phyloP scores from a whole-genome alignment of 495 filamentous ascomycete species.

The Penicillium fimorum region DNA sequence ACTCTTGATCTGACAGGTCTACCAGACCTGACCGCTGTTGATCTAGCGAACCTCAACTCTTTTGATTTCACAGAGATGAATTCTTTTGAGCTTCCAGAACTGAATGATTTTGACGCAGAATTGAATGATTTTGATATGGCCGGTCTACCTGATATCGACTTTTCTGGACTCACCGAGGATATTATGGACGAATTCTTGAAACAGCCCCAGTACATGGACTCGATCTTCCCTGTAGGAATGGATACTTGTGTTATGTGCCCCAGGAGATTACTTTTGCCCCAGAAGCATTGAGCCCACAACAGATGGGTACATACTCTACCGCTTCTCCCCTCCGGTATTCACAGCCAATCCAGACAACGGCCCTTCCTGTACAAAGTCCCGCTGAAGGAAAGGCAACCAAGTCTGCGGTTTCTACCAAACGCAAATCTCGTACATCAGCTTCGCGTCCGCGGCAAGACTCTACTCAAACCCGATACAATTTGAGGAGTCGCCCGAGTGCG shows the following conservation, averaged over 20 bases:
- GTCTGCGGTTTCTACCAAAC: background rate
- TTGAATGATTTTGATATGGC: too few species aligned
- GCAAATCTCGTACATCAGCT: background rate
- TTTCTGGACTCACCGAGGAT: background rate
- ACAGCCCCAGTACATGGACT: background rate
- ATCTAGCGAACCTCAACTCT: too few species aligned
- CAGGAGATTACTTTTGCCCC: background rate
- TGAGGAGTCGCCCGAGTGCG: background rate
- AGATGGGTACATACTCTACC: background rate
- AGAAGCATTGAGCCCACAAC: background rate
- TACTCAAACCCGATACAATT: background rate
- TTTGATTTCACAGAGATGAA: background rate
- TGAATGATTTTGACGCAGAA: background rate
- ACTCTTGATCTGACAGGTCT: background rate
- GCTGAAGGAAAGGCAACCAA: background rate
- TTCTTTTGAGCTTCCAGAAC: background rate
- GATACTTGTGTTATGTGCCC: background rate
- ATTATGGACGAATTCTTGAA: background rate
- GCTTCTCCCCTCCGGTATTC: background rate
- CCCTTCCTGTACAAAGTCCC: background rate
- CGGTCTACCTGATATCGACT: background rate
- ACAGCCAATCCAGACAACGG: background rate
- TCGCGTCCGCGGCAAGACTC: background rate
- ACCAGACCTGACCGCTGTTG: too few species aligned
- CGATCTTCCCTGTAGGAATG: background rate